phyloP scores from a whole-genome alignment of 2,329 filamentous ascomycete species.

The Simplicillium aogashimaense region DNA sequence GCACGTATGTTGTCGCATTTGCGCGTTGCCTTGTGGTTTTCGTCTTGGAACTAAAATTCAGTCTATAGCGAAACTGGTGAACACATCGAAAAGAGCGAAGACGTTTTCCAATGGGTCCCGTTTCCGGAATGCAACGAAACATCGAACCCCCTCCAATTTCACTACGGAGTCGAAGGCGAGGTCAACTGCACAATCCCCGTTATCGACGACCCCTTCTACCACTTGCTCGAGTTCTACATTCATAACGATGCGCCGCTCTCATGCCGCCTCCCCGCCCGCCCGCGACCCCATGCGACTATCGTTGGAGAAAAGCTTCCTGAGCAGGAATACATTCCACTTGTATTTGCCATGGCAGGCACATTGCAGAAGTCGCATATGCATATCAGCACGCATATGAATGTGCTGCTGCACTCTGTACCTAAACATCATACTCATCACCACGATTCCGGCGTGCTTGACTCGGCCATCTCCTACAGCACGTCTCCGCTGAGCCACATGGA shows the following conservation, averaged over 20 bases:
- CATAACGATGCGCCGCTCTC: conserved; percentile 90
- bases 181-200: conserved; percentile 75
- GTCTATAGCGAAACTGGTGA: conserved; percentile 68
- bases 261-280: conserved; percentile 79
- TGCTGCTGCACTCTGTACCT: conserved; percentile 65
- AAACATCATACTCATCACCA: conserved; percentile 53
- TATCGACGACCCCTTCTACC: conserved; percentile 72
- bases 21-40: background rate
- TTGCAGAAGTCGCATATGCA: conserved; percentile 85
- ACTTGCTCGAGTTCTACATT: conserved; percentile 92
- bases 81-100: conserved; percentile 70
- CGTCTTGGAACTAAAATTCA: background rate
- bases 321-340: conserved; percentile 67
- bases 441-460: conserved; percentile 73
- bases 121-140: conserved; percentile 92
- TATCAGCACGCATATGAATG: conserved; percentile 80
- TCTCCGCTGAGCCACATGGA: conserved; percentile 56
- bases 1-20: conserved; percentile 45
- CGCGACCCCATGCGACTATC: conserved; percentile 44
- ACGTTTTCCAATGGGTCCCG: conserved; percentile 84
- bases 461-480: conserved; percentile 78
- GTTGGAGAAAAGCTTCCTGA: conserved; percentile 38
- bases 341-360: conserved; percentile 82
- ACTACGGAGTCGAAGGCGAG: conserved; percentile 75
- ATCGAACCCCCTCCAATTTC: conserved; percentile 66